Percentiles rank a stretch among this genome's conserved stretches.
These are phyloP conservation scores for Stentor roeselii DNA, from an alignment of 73 alveolate species.

Conservation along the genomic window DNA sequence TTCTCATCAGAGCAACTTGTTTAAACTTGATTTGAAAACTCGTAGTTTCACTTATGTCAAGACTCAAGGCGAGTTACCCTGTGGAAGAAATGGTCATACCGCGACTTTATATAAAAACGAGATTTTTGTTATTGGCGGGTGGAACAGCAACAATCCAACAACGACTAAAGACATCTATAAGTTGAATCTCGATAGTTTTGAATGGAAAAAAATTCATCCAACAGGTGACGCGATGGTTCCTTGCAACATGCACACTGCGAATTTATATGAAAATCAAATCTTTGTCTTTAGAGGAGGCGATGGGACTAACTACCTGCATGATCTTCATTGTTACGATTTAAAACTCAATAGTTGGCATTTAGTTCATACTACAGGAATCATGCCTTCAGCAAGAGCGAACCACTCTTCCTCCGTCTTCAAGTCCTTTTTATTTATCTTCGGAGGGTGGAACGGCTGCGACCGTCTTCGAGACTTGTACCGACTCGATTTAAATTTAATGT, in stretches of 20 bases:
- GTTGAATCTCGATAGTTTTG: slow-evolving; percentile 50
- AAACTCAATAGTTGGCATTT: slow-evolving; percentile 51
- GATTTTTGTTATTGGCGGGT: slow-evolving; percentile 83
- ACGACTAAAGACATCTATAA: slow-evolving; percentile 81
- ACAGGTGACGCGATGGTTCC: slow-evolving; percentile 84
- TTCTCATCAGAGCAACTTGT: slow-evolving; percentile 66
- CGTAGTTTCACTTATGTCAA: slow-evolving; percentile 46
- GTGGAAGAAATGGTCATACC: slow-evolving; percentile 91
- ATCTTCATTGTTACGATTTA: slow-evolving; percentile 70
- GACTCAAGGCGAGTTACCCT: slow-evolving; percentile 68
- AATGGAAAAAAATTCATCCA: slow-evolving; percentile 62
- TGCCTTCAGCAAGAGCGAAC: slow-evolving; percentile 91
- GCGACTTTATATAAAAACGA: slow-evolving; percentile 76
- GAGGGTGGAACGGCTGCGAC: slow-evolving; percentile 91
- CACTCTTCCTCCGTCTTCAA: slow-evolving; percentile 69
- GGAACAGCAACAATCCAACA: slow-evolving; percentile 80
- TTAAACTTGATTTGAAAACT: slow-evolving; percentile 56
- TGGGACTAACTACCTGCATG: slow-evolving; percentile 86
- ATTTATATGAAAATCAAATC: slow-evolving; percentile 56
- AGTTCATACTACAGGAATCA: slow-evolving; percentile 48
- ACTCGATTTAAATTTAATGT: slow-evolving; percentile 42
- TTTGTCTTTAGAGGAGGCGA: slow-evolving; percentile 92
- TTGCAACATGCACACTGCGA: slow-evolving; percentile 92
- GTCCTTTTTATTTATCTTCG: slow-evolving; percentile 67
- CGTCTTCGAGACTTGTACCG: slow-evolving; percentile 71